Evolutionary conservation across 2,329 filamentous ascomycete genomes (phyloP).

Genomic region (Ambrosiella xylebori): DNA sequence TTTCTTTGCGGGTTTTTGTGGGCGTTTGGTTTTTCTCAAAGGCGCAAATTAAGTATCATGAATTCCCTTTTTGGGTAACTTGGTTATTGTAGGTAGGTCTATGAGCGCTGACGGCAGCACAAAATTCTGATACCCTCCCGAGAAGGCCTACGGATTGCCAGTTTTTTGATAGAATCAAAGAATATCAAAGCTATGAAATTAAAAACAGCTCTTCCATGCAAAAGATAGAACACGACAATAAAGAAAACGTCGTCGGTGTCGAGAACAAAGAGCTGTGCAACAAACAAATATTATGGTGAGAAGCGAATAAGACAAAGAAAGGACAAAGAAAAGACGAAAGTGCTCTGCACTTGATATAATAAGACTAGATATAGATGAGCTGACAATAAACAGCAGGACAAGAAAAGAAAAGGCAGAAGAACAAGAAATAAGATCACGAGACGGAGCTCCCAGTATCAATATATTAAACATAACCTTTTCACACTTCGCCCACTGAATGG

Average conservation of each 20-base stretch:
- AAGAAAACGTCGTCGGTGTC: neutral
- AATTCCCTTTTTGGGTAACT: neutral
- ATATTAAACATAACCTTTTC: neutral
- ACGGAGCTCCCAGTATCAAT: slow-evolving; percentile 14
- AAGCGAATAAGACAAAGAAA: neutral
- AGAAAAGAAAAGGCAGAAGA: slow-evolving; percentile 1
- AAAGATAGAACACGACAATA: neutral
- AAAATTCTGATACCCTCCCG: neutral
- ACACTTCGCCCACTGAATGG: too few species aligned
- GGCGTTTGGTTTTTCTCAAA: neutral
- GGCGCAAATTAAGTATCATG: neutral
- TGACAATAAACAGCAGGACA: slow-evolving; percentile 14
- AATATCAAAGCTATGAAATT: neutral
- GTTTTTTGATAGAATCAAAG: neutral
- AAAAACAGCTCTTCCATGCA: neutral
- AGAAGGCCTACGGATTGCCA: neutral
- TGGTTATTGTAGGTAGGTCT: neutral
- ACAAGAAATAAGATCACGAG: slow-evolving; percentile 12
- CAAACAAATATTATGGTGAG: neutral
- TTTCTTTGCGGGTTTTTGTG: too few species aligned
- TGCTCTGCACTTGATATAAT: slow-evolving; percentile 10
- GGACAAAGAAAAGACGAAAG: slow-evolving; percentile 13
- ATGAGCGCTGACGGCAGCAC: neutral
- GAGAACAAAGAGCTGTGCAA: neutral
- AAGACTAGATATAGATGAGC: neutral